Base-by-base conservation (phyloP, 2,329 filamentous ascomycete species). In the Aulographum hederae region DNA sequence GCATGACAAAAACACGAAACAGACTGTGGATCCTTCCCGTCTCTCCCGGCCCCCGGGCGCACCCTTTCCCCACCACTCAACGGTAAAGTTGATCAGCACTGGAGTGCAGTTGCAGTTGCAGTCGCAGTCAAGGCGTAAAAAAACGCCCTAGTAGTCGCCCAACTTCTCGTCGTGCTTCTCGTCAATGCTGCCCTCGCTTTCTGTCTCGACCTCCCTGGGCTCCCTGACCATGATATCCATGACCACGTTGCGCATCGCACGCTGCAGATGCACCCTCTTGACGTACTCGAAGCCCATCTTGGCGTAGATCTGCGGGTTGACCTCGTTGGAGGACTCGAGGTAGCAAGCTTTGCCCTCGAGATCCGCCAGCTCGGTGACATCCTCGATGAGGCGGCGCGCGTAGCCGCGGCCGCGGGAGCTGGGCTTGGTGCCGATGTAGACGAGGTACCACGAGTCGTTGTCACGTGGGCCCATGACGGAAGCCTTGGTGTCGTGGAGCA, bases 141-240 rank as follows among this genome's bases (percentile, higher is more conserved):
- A n/a, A n/a, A n/a, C n/a, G n/a, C n/a, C n/a, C n/a, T n/a, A n/a
- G n/a, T n/a, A n/a, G 3, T 11, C n/a, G n/a, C n/a, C n/a, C n/a
- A n/a, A n/a, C 27, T 28, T 21, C 28, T 37, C 29, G 11, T 21
- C 17, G 25, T 32, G 15, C 18, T 30, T 30, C 32, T 37, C 28
- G 23, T 28, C 18, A 16, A 35, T 28, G 25, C 34, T 36, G 13
- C 30, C 26, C 25, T 18, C 18, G n/a, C n/a, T n/a, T n/a, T 32
- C 8, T 10, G 16, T 15, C 17, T 14, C 14, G 18, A 31, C 39
- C 20, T 19, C 18, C 31, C 36, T 33, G 21, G 78, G 77, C 60
- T 84, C 76, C 37, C 79, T 65, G 32, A 86, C 74, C 80, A 91
- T 91, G 54, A 84, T 77, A 46, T 78, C 76, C 50, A 86, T 57